Evolutionary conservation across 352 stramenopile genomes (phyloP).

Genomic region (Aphanomyces invadans): DNA sequence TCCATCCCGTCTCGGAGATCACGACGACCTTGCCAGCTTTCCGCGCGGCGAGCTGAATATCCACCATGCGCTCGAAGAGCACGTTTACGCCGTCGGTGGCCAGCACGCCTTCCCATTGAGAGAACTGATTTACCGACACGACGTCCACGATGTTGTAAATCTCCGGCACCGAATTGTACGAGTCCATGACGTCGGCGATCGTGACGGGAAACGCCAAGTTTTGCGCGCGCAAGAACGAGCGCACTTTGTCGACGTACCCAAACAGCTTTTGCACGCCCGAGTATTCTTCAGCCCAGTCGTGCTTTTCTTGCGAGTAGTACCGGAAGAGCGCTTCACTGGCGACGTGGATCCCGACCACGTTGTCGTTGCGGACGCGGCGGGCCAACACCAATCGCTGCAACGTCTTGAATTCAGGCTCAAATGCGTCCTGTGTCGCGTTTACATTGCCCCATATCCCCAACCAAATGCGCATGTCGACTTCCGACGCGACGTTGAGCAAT

Average conservation of each 20-base stretch:
- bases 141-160: conserved; percentile 58
- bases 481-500: conserved; percentile 4
- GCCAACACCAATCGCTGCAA: conserved; percentile 31
- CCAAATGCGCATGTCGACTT: conserved; percentile 16
- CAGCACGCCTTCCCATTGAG: conserved; percentile 49
- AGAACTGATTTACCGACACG: conserved; percentile 71
- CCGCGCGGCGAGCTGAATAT: conserved; percentile 34
- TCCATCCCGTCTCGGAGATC: conserved; percentile 60
- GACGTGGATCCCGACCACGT: conserved; percentile 50
- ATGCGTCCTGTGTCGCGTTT: neutral
- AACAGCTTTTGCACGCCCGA: conserved; percentile 34
- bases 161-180: conserved; percentile 45
- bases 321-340: conserved; percentile 65
- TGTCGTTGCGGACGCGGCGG: conserved; percentile 36
- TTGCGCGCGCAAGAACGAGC: conserved; percentile 35
- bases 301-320: conserved; percentile 35
- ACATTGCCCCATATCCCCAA: conserved; percentile 12
- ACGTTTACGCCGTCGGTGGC: conserved; percentile 37
- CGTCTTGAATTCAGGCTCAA: conserved; percentile 13
- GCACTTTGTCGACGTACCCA: conserved; percentile 47
- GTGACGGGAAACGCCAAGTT: conserved; percentile 46
- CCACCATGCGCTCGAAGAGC: conserved; percentile 49
- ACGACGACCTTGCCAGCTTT: conserved; percentile 49
- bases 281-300: neutral
- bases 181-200: conserved; percentile 62